Evolutionary conservation across 192 early-diverging fungal genomes (phyloP), one percentile per base, ranked within the genome.

Genomic region (Coemansia sp.): DNA sequence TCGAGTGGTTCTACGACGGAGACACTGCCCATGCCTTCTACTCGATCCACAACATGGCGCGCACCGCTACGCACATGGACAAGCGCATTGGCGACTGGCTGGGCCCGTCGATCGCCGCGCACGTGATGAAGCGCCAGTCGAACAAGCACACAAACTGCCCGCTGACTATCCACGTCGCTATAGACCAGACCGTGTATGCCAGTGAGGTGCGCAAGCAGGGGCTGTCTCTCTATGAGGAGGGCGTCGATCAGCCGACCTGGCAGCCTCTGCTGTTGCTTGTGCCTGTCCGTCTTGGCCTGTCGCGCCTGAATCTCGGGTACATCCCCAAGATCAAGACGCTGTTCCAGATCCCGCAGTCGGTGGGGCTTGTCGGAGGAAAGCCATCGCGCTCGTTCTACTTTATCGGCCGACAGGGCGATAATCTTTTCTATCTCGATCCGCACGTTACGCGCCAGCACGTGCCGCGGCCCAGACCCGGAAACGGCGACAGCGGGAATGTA

Each of bases 11-110:
- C 65, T 62, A 70, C 38, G 75, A 77, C 55, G 54, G 68, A 10
- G 75, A 78, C 48, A 52, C 41, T 23, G 62, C 68, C n/a, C 61
- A 68, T 22, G 59, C 72, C 34, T 71, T 65, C 63, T 82, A 78
- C 54, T 74, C 81, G 59, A 78, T 82, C 57, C 81, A 82, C 33
- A 65, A 68, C 27, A 82, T 82, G 81, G 72, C 75, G 23, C 75
- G 75, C 53, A 74, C 72, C 36, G 81, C 74, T 4, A 77, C 73
- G 1, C 64, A 74, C 19, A 78, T 82, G 67, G 69, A 82, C 52
- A 77, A 78, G 58, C 81, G 74, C 59, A 75, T 82, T 40, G 81
- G 81, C 44, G 74, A 77, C 65, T 82, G 81, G 81, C 68, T 82
- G 30, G 73, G 81, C 8, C 81, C 81, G 6, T 82, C 81, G 48